phyloP scores from a whole-genome alignment of 805 yeast genomes.

The Kodamaea sagamina region DNA sequence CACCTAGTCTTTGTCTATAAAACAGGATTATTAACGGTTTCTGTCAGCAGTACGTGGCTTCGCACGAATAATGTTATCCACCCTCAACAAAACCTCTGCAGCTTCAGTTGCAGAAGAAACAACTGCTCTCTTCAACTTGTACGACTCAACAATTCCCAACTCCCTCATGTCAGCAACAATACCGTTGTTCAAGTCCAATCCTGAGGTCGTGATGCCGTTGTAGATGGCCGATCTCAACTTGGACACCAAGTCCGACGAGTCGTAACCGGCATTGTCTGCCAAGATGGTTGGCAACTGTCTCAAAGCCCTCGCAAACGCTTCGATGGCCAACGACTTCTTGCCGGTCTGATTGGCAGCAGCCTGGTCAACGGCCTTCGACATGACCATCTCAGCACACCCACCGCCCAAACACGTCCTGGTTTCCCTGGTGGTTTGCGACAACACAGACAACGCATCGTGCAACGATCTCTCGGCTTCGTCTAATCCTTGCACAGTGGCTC shows the following conservation, averaged over 20 bases:
- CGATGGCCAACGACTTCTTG: slow-evolving; percentile 90
- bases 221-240: slow-evolving; percentile 88
- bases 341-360: slow-evolving; percentile 91
- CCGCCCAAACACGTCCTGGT: slow-evolving; percentile 93
- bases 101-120: slow-evolving; percentile 98
- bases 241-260: slow-evolving; percentile 87
- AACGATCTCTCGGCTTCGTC: slow-evolving; percentile 55
- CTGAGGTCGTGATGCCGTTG: slow-evolving; percentile 88
- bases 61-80: slow-evolving; percentile 94
- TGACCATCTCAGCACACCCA: slow-evolving; percentile 85
- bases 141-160: slow-evolving; percentile 89
- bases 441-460: slow-evolving; percentile 94
- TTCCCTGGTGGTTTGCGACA: slow-evolving; percentile 91
- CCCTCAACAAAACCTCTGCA: slow-evolving; percentile 92
- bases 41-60: slow-evolving; percentile 97
- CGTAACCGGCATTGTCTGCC: slow-evolving; percentile 97
- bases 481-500: slow-evolving; percentile 49
- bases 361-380: slow-evolving; percentile 95
- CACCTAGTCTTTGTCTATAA: slow-evolving; percentile 1
- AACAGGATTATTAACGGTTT: slow-evolving; percentile 37
- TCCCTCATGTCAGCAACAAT: slow-evolving; percentile 91
- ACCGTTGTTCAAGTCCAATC: slow-evolving; percentile 85
- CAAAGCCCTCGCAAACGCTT: slow-evolving; percentile 89
- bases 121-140: slow-evolving; percentile 88
- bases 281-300: slow-evolving; percentile 93